Conservation (phyloP, 192 early-diverging fungal species). For the Entomortierella chlamydospora region DNA sequence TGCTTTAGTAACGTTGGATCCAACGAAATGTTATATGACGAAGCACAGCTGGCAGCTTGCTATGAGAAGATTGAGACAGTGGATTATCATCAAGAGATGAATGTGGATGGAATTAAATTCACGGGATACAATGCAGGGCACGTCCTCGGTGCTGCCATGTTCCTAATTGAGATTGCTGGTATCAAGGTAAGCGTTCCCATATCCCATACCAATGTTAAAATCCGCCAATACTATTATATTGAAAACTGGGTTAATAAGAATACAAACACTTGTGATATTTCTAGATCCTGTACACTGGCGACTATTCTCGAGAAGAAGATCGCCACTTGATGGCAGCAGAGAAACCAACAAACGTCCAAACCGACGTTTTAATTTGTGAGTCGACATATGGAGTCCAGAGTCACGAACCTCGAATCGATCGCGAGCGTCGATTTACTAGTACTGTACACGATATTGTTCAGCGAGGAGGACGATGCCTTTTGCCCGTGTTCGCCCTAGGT, state of each 20-base stretch:
- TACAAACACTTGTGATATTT: not conserved
- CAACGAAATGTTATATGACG: constrained; percentile 89
- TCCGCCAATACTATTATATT: too few relatives aligned
- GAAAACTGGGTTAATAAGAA: too few relatives aligned
- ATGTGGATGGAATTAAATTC: constrained; percentile 95
- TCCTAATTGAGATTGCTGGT: constrained; percentile 90
- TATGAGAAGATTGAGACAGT: constrained; percentile 94
- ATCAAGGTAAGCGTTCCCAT: constrained; percentile 66
- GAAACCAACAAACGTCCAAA: constrained; percentile 79
- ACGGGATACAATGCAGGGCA: constrained; percentile 98
- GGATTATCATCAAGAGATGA: constrained; percentile 96
- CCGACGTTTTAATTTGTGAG: constrained; percentile 96
- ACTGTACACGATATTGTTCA: constrained; percentile 86
- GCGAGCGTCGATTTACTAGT: constrained; percentile 91
- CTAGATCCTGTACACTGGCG: constrained; percentile 94
- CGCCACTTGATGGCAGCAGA: constrained; percentile 98
- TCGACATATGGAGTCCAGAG: constrained; percentile 97
- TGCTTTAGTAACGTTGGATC: constrained; percentile 70
- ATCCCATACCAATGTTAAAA: too few relatives aligned
- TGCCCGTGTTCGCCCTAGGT: constrained; percentile 98
- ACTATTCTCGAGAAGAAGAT: constrained; percentile 99
- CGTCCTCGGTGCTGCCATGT: constrained; percentile 99
- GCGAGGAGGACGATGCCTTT: constrained; percentile 90
- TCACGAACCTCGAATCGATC: constrained; percentile 92
- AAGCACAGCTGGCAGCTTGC: constrained; percentile 84